A percentile compares a stretch with the other conserved stretches of the same genome.
phyloP scores from a whole-genome alignment of 2,329 filamentous ascomycete species.

The Aspergillus fumigatiaffinis region DNA sequence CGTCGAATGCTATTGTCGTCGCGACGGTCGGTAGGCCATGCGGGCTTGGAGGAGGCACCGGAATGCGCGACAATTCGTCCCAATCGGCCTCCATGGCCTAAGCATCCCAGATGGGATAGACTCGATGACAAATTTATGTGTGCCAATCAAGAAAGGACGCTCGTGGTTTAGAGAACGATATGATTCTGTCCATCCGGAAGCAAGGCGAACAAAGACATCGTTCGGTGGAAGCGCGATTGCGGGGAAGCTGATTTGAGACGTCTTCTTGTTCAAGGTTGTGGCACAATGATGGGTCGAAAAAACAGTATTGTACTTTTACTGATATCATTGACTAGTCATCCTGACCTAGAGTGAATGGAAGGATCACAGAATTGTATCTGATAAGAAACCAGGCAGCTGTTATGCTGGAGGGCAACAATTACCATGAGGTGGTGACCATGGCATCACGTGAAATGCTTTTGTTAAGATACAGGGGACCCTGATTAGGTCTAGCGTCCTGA shows the following conservation, averaged over 20 bases:
- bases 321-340: neutral
- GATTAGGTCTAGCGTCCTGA: neutral
- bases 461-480: neutral
- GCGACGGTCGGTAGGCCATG: slow-evolving; percentile 68
- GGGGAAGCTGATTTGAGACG: slow-evolving; percentile 26
- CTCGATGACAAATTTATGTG: slow-evolving; percentile 2
- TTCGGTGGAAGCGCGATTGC: slow-evolving; percentile 34
- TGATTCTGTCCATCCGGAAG: slow-evolving; percentile 30
- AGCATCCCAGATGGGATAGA: slow-evolving; percentile 14
- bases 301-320: neutral
- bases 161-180: slow-evolving; percentile 6
- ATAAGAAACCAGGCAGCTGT: neutral
- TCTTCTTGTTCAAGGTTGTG: neutral
- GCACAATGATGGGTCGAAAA: slow-evolving; percentile 1
- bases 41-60: slow-evolving; percentile 71
- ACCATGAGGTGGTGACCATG: neutral
- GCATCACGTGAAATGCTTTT: neutral
- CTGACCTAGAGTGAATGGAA: neutral
- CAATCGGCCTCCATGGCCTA: slow-evolving; percentile 46
- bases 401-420: neutral
- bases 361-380: neutral
- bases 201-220: slow-evolving; percentile 31
- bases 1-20: slow-evolving; percentile 83
- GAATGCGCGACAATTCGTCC: slow-evolving; percentile 72
- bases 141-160: neutral